phyloP scores from a whole-genome alignment of 2,329 filamentous ascomycete genomes.

The Helminthosporium solani region DNA sequence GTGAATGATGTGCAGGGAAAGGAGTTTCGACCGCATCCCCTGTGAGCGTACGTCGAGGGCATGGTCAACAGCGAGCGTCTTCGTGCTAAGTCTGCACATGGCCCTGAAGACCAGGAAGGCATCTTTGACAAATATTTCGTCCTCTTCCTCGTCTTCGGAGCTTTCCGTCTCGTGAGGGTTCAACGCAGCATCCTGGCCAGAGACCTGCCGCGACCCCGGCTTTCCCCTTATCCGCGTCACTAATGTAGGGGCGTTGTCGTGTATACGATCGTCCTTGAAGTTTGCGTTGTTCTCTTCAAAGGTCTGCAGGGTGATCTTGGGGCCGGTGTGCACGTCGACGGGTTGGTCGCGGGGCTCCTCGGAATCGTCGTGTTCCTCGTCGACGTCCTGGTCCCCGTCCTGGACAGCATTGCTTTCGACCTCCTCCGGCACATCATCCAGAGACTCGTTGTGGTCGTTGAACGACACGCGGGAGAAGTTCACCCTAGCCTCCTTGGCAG shows the following conservation, averaged over 20 bases:
- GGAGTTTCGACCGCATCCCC: conserved; percentile 94
- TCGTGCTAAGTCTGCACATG: conserved; percentile 96
- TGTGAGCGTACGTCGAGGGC: conserved; percentile 90
- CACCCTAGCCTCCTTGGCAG: conserved; percentile 79
- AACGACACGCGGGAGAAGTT: conserved; percentile 51
- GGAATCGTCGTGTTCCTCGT: conserved; percentile 41
- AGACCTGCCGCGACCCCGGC: conserved; percentile 46
- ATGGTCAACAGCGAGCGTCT: conserved; percentile 83
- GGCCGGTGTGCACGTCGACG: conserved; percentile 51
- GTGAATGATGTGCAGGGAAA: conserved; percentile 93
- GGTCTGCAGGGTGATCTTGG: conserved; percentile 66
- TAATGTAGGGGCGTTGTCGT: conserved; percentile 67
- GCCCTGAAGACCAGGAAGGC: conserved; percentile 96
- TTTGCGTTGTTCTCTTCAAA: conserved; percentile 69
- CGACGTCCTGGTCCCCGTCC: conserved; percentile 21
- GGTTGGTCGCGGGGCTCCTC: conserved; percentile 46
- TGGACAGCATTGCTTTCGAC: conserved; percentile 23
- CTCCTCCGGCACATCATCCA: conserved; percentile 33
- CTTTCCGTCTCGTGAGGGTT: conserved; percentile 48
- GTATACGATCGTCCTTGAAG: conserved; percentile 65
- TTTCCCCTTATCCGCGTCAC: conserved; percentile 59
- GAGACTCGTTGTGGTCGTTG: conserved; percentile 37
- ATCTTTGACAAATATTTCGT: conserved; percentile 96
- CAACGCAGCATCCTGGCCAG: conserved; percentile 46
- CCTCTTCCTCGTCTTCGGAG: conserved; percentile 70